These are phyloP conservation scores for Seminavis robusta DNA, from an alignment of 108 stramenopile genomes.

Conservation along the genomic window DNA sequence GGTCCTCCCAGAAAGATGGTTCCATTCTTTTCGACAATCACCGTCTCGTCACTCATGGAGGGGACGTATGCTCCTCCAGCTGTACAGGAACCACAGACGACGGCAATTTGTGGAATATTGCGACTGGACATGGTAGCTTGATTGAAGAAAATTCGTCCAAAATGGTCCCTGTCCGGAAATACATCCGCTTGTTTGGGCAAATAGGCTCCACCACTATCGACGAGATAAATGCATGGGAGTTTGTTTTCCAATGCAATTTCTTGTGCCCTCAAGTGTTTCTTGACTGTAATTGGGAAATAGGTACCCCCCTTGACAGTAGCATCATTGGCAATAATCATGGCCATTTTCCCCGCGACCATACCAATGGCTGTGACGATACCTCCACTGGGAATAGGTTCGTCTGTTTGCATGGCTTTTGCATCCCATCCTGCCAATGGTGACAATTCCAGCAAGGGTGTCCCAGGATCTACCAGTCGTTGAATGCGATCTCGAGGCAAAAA, in stretches of 20 bases:
- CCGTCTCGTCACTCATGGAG: constrained; percentile 95
- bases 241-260: constrained; percentile 93
- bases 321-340: constrained; percentile 98
- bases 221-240: constrained; percentile 95
- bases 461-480: constrained; percentile 84
- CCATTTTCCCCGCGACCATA: constrained; percentile 76
- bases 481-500: constrained; percentile 94
- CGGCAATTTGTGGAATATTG: constrained; percentile 93
- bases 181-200: constrained; percentile 96
- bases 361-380: constrained; percentile 98
- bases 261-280: constrained; percentile 98
- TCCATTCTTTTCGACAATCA: constrained; percentile 95
- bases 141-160: constrained; percentile 98
- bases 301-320: constrained; percentile 99
- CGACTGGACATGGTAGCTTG: constrained; percentile 89
- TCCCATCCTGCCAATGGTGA: constrained; percentile 85
- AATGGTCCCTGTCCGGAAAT: constrained; percentile 96
- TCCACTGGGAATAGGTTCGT: constrained; percentile 79
- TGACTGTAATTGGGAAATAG: constrained; percentile 98
- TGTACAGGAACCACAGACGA: constrained; percentile 97
- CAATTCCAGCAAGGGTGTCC: constrained; percentile 93
- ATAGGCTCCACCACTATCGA: constrained; percentile 95
- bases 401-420: constrained; percentile 32
- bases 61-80: constrained; percentile 99
- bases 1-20: constrained; percentile 99